A percentile compares a stretch with the other conserved stretches of the same genome.
phyloP scores from a whole-genome alignment of 2,329 filamentous ascomycete genomes.

The Ustilaginoidea virens region DNA sequence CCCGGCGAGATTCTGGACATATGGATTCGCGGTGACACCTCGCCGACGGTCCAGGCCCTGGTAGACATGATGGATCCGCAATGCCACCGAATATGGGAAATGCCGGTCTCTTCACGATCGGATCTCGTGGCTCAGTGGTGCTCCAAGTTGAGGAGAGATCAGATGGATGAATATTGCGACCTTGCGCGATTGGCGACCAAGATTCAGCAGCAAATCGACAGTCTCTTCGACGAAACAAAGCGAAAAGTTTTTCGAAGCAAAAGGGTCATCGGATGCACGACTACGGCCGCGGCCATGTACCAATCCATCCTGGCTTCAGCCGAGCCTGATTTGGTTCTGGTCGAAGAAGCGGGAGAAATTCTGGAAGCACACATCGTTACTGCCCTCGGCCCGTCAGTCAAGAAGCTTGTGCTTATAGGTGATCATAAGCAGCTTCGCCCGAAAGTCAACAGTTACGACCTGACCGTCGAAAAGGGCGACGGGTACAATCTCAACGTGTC shows the following conservation, averaged over 20 bases:
- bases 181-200: slow-evolving; percentile 25
- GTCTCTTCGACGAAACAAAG: slow-evolving; percentile 27
- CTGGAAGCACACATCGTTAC: slow-evolving; percentile 49
- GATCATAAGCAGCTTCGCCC: slow-evolving; percentile 61
- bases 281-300: slow-evolving; percentile 52
- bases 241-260: slow-evolving; percentile 31
- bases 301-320: slow-evolving; percentile 35
- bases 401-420: slow-evolving; percentile 55
- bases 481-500: slow-evolving; percentile 54
- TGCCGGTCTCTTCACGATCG: slow-evolving; percentile 19
- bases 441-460: slow-evolving; percentile 43
- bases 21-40: slow-evolving; percentile 7
- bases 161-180: slow-evolving; percentile 22
- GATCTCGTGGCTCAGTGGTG: slow-evolving; percentile 26
- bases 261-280: slow-evolving; percentile 54
- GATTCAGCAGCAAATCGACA: slow-evolving; percentile 23
- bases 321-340: slow-evolving; percentile 42
- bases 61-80: too few species aligned
- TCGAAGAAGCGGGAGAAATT: slow-evolving; percentile 63
- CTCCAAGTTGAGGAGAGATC: slow-evolving; percentile 31
- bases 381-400: slow-evolving; percentile 35
- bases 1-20: slow-evolving; percentile 7
- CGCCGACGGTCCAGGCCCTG: slow-evolving; percentile 1
- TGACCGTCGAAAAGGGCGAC: slow-evolving; percentile 47
- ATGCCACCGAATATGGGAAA: too few species aligned